Evolutionary conservation across 805 yeast species (phyloP).

Genomic region (Schwanniomyces sp.): DNA sequence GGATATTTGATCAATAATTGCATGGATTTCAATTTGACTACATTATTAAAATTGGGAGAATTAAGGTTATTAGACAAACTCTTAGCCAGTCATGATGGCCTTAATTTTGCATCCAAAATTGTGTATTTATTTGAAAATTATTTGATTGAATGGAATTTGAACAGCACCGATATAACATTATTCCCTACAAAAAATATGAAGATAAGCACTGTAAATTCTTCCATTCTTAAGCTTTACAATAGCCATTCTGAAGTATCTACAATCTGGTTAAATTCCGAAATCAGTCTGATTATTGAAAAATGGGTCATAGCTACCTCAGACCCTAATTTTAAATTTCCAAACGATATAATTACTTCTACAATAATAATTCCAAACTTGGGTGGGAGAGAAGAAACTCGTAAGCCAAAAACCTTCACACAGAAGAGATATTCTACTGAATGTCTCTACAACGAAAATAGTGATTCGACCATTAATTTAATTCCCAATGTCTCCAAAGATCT

Average conservation of each 20-base stretch:
- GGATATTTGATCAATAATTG: slow-evolving; percentile 25
- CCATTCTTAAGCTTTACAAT: slow-evolving; percentile 20
- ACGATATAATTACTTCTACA: slow-evolving; percentile 36
- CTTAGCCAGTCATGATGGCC: slow-evolving; percentile 17
- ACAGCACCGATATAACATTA: slow-evolving; percentile 4
- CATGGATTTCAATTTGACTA: slow-evolving; percentile 20
- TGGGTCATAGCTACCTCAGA: slow-evolving; percentile 46
- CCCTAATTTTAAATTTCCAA: slow-evolving; percentile 27
- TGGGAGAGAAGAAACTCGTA: not conserved
- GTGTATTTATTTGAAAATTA: slow-evolving; percentile 36
- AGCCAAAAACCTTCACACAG: not conserved
- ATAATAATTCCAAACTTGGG: slow-evolving; percentile 11
- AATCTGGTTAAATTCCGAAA: slow-evolving; percentile 27
- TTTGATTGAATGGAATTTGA: slow-evolving; percentile 22
- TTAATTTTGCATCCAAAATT: slow-evolving; percentile 5
- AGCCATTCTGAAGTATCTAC: slow-evolving; percentile 5
- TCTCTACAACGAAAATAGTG: not conserved
- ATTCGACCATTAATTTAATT: not conserved
- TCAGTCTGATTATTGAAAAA: slow-evolving; percentile 36
- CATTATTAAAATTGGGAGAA: slow-evolving; percentile 30
- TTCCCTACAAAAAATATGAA: slow-evolving; percentile 11
- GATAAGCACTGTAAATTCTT: slow-evolving; percentile 20
- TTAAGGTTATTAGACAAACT: slow-evolving; percentile 37
- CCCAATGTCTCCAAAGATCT: not conserved
- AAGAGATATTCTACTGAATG: no score